Evolutionary conservation across 1,284 basidiomycete species (phyloP), one percentile per base, ranked within the genome.

Genomic region (Athelia sp.): DNA sequence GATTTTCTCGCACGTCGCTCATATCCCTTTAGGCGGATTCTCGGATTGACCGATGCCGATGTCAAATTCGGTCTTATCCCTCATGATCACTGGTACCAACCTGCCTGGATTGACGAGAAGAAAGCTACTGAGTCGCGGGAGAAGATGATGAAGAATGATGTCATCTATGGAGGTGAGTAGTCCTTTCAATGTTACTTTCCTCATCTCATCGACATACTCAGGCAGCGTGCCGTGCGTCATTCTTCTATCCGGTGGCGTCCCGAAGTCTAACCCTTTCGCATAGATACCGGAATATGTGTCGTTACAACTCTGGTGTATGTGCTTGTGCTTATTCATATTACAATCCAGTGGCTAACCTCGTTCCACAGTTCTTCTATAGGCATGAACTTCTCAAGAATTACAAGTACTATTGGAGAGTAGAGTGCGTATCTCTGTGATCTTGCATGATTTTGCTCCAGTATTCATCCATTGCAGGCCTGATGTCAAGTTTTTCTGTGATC

Each of bases 341-440:
- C 31, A 14, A 36, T 3, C 24, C 32, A 18, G 29, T 15, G 47
- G 23, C 42, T 53, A 26, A 54, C 50, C 31, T 53, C 31, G 17
- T 21, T 53, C 10, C 24, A 4, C 54, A 92, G 88, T 92, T 89
- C 76, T 94, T 94, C 75, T 95, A 80, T 70, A 76, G 78, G 51
- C 91, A 95, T 55, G 84, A 87, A 54, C 71, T 95, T 13, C 71
- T 95, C 36, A 79, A 84, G 54, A 74, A 83, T 48, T 94, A 89
- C 70, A 88, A 84, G 60, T 98, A 95, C 70, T 98, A 98, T 70
- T 98, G 95, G 95, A 84, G 85, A 36, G 76, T 87, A 40, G 83
- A 90, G 76, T 79, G 54, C 59, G 75, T 60, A 19, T 32, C 46
- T 13, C 43, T 49, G 52, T 47, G 9, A 51, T 22, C 18, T 9